phyloP scores from a whole-genome alignment of 2,329 filamentous ascomycete species.

The Fusarium tricinctum region DNA sequence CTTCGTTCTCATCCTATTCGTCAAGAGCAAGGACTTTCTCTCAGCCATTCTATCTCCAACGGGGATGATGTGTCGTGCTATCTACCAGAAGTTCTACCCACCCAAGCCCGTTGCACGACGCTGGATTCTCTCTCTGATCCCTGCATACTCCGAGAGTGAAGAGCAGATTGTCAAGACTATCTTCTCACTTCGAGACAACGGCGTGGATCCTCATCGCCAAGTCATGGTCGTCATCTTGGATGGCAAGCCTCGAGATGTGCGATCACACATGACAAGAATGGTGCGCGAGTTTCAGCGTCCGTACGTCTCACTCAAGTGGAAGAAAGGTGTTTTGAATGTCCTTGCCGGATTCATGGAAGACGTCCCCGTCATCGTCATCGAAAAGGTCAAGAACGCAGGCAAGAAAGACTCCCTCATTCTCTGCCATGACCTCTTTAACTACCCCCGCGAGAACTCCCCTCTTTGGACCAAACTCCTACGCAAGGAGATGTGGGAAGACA shows the following conservation, averaged over 20 bases:
- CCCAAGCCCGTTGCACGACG: constrained; percentile 8
- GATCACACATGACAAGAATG: constrained; percentile 40
- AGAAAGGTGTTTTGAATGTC: constrained; percentile 34
- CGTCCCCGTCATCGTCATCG: constrained; percentile 42
- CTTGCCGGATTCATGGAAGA: constrained; percentile 43
- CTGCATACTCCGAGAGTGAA: constrained; percentile 45
- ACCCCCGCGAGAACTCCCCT: constrained; percentile 34
- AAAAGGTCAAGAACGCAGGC: constrained; percentile 44
- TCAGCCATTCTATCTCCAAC: constrained; percentile 36
- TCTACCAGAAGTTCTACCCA: constrained; percentile 23
- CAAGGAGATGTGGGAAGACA: constrained; percentile 37
- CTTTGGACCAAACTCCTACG: constrained; percentile 39
- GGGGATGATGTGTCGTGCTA: constrained; percentile 14
- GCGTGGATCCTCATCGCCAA: constrained; percentile 41
- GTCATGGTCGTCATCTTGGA: constrained; percentile 44
- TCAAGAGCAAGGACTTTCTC: constrained; percentile 46
- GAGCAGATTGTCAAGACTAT: constrained; percentile 47
- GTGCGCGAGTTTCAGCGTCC: constrained; percentile 33
- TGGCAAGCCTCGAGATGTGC: constrained; percentile 39
- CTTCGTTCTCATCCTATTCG: constrained; percentile 32
- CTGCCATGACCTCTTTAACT: constrained; percentile 44
- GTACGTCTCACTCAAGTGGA: constrained; percentile 42
- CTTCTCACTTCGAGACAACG: constrained; percentile 41
- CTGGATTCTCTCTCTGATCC: constrained; percentile 44
- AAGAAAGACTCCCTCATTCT: constrained; percentile 44